Base-by-base conservation (phyloP, 139 green algal genomes). In the Haematococcus lacustris region DNA sequence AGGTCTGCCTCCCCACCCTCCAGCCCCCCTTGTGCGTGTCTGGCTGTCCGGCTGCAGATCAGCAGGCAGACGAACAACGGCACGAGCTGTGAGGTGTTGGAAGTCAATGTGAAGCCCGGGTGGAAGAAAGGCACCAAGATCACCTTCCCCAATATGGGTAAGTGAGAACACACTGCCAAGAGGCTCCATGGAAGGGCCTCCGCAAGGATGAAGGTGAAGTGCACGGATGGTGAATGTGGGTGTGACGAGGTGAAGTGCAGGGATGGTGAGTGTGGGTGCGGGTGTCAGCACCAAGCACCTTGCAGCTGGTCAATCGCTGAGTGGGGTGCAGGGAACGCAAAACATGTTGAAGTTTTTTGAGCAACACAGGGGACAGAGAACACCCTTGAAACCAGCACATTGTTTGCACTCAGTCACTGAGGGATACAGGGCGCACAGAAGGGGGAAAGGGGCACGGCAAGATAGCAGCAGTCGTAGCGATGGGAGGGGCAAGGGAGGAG, bases 51-150 rank as follows among this genome's bases (percentile, higher is more conserved):
- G 71, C 66, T 82, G 69, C 71, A 72, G 63, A 81, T 83, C 74
- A 76, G 74, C 47, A 72, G 81, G 25, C 76, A 79, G 68, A 74
- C 61, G 61, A 13, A 21, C 47, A 57, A 21, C 21, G 47, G 50
- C 32, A 28, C 3, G 1, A 25, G 74, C 37, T 83, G 92, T 43
- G 93, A 98, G 80, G 91, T 96, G 4, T 59, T 98, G 41, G 87
- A 88, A 63, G 88, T 98, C 57, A 71, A 92, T 25, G 77, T 98
- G 34, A 93, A 93, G 84, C 90, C 94, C 0, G 94, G 94, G 0
- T 98, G 92, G 92, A 98, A 98, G 82, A 87, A 91, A 64, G 93
- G 93, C 7, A 98, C 90, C 26, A 96, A 87, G 70, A 87, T 98
- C 68, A 98, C 93, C 0, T 98, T 98, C 75, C 78, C 81, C 33